These are phyloP conservation scores for Arthrobotrys musiformis DNA, from an alignment of 2,329 filamentous ascomycete genomes.

Conservation along the genomic window DNA sequence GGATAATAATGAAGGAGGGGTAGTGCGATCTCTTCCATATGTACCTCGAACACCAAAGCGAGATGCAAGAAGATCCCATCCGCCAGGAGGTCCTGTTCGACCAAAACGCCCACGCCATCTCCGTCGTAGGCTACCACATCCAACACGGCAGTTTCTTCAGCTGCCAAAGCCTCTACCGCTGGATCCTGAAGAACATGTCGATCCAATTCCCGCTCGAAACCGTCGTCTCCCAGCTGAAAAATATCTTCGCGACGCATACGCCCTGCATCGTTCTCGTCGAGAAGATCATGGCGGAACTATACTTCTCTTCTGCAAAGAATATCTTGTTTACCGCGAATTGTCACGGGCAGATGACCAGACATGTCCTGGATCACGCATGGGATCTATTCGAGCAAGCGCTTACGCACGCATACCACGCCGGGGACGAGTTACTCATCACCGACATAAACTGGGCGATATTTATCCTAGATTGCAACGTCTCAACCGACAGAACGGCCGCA, in stretches of 20 bases:
- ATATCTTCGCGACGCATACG: neutral
- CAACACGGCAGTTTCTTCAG: conserved; percentile 35
- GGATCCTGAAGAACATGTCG: conserved; percentile 20
- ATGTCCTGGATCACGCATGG: conserved; percentile 7
- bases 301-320: conserved; percentile 19
- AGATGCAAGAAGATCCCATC: neutral
- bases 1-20: neutral
- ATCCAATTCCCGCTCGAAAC: neutral
- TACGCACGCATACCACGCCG: conserved; percentile 1
- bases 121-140: conserved; percentile 21
- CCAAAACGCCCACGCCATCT: conserved; percentile 1
- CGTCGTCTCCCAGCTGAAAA: neutral
- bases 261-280: neutral
- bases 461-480: conserved; percentile 5
- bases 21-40: conserved; percentile 38
- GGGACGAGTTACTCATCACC: conserved; percentile 13
- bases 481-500: neutral
- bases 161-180: conserved; percentile 19
- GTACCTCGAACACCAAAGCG: conserved; percentile 25
- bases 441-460: conserved; percentile 19
- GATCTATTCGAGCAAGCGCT: neutral
- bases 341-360: neutral
- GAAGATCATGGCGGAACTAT: conserved; percentile 14
- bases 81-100: neutral
- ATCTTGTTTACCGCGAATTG: neutral